phyloP scores from a whole-genome alignment of 2,329 filamentous ascomycete genomes.

The Escovopsis sp. region DNA sequence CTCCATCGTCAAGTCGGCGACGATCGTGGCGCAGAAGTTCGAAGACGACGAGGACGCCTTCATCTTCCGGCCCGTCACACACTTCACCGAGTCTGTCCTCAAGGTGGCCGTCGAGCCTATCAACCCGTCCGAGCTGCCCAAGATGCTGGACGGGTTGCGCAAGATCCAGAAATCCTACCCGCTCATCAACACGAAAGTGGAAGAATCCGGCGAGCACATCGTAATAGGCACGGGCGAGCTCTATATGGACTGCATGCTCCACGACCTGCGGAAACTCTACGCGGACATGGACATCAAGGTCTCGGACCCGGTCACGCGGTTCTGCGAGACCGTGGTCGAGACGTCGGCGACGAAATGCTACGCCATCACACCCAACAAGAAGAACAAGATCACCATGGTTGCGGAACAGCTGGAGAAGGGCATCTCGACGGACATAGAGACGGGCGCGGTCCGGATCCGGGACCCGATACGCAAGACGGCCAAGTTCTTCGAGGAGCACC shows the following conservation, averaged over 20 bases:
- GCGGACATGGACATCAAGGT: constrained; percentile 99
- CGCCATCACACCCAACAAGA: constrained; percentile 95
- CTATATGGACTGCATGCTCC: constrained; percentile 99
- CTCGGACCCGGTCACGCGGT: constrained; percentile 90
- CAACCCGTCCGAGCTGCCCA: constrained; percentile 92
- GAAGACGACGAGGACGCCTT: constrained; percentile 84
- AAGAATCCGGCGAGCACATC: constrained; percentile 94
- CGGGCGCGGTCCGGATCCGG: constrained; percentile 76
- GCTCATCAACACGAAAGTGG: constrained; percentile 88
- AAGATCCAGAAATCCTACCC: constrained; percentile 98
- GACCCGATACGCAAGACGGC: constrained; percentile 87
- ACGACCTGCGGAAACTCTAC: constrained; percentile 85
- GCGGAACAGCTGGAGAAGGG: constrained; percentile 91
- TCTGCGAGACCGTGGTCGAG: constrained; percentile 96
- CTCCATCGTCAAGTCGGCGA: constrained; percentile 95
- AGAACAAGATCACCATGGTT: constrained; percentile 98
- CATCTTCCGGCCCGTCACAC: constrained; percentile 83
- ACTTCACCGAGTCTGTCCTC: constrained; percentile 95
- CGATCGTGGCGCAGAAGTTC: constrained; percentile 65
- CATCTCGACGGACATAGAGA: constrained; percentile 89
- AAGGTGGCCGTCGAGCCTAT: constrained; percentile 97
- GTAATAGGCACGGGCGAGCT: constrained; percentile 89
- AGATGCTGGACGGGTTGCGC: constrained; percentile 93
- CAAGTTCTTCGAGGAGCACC: constrained; percentile 93
- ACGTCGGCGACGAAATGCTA: constrained; percentile 97